Conservation (phyloP, 2,329 filamentous ascomycete genomes). For the Talaromyces sp. region DNA sequence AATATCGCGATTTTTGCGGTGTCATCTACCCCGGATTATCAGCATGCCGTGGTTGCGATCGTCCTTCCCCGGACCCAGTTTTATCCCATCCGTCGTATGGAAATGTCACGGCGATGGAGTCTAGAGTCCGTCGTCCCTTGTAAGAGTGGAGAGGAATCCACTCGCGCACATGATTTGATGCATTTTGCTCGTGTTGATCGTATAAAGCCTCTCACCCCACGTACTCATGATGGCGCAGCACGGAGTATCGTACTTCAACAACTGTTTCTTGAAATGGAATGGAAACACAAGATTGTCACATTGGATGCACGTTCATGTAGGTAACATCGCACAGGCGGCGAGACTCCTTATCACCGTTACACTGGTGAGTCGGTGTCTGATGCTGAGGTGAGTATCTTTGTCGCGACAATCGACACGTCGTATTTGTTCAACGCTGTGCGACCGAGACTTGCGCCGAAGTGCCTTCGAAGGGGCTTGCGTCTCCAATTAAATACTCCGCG, state of each 20-base stretch:
- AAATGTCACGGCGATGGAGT: slow-evolving; percentile 4
- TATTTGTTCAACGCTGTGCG: background rate
- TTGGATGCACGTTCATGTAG: background rate
- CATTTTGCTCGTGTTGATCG: slow-evolving; percentile 1
- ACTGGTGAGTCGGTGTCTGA: background rate
- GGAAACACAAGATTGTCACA: background rate
- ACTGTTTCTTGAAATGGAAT: background rate
- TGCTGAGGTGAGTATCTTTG: background rate
- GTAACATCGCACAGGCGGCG: background rate
- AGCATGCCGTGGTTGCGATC: slow-evolving; percentile 4
- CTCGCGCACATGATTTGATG: slow-evolving; percentile 2
- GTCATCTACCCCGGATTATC: slow-evolving; percentile 16
- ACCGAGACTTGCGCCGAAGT: background rate
- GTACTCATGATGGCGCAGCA: background rate
- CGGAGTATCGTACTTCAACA: background rate
- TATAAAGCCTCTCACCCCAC: background rate
- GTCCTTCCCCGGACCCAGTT: slow-evolving; percentile 17
- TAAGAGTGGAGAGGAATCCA: slow-evolving; percentile 17
- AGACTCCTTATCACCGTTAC: background rate
- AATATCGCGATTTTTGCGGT: background rate
- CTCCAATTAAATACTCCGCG: background rate
- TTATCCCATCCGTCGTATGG: slow-evolving; percentile 13
- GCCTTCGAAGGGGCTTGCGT: background rate
- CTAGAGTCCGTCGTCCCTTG: background rate
- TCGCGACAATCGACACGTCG: background rate